phyloP scores from a whole-genome alignment of 1,139 yeast genomes.

The Hemisphaericaspora subhashii region DNA sequence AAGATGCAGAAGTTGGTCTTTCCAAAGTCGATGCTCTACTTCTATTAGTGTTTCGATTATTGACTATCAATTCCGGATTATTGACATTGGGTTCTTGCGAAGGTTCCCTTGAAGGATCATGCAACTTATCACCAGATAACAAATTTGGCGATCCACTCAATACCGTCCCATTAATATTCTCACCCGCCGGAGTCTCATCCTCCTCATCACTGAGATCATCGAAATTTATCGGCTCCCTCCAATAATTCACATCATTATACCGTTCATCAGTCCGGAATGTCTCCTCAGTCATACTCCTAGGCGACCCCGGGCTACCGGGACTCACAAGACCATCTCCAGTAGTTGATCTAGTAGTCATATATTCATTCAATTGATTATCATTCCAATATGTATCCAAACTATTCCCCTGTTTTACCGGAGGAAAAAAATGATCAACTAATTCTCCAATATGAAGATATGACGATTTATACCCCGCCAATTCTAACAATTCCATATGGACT shows the following conservation, averaged over 20 bases:
- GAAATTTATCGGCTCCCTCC: slow-evolving; percentile 83
- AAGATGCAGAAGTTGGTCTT: slow-evolving; percentile 36
- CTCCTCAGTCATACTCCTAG: slow-evolving; percentile 23
- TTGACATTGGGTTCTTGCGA: background rate
- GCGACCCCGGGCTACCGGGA: slow-evolving; percentile 22
- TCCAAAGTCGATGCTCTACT: slow-evolving; percentile 18
- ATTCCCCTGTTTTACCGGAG: slow-evolving; percentile 61
- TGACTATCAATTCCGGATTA: slow-evolving; percentile 13
- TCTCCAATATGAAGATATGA: slow-evolving; percentile 90
- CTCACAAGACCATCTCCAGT: slow-evolving; percentile 5
- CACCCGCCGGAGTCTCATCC: too few species aligned
- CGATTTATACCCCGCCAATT: slow-evolving; percentile 88
- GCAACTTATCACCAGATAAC: background rate
- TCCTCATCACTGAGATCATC: slow-evolving; percentile 53
- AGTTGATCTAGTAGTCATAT: slow-evolving; percentile 25
- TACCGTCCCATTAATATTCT: too few species aligned
- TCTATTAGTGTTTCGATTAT: slow-evolving; percentile 6
- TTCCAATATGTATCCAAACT: slow-evolving; percentile 41
- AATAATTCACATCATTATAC: slow-evolving; percentile 83
- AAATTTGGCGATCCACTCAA: slow-evolving; percentile 7
- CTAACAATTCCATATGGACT: slow-evolving; percentile 94
- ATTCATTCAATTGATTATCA: slow-evolving; percentile 37
- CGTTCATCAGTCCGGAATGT: slow-evolving; percentile 49
- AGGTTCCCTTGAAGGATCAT: background rate
- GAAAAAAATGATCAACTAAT: slow-evolving; percentile 95